Conservation (phyloP, 345 rosid species). For the Acer campestre region DNA sequence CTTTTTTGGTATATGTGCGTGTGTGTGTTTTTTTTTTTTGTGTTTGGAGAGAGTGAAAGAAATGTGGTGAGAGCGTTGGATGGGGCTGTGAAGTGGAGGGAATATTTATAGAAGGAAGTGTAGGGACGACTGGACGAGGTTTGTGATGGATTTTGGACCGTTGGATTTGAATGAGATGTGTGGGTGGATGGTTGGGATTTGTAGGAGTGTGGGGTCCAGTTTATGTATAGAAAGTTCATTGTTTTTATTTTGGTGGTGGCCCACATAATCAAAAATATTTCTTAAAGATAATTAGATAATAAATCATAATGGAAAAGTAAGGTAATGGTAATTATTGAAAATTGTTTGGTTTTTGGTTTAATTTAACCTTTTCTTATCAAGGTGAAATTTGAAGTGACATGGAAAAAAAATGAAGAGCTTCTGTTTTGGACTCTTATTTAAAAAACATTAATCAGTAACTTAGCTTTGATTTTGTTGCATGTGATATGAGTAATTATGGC, state of each 20-base stretch:
- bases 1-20: background rate
- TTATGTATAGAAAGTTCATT: background rate
- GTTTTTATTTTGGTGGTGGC: background rate
- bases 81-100: background rate
- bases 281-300: conserved; percentile 1
- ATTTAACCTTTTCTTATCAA: background rate
- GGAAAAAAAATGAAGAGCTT: background rate
- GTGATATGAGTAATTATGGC: no score
- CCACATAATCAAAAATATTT: background rate
- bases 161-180: background rate
- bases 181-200: conserved; percentile 21
- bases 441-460: no score
- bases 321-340: background rate
- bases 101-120: conserved; percentile 30
- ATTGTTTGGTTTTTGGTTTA: background rate
- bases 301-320: background rate
- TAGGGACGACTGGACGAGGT: conserved; percentile 3
- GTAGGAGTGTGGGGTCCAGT: background rate
- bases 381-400: background rate
- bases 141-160: conserved; percentile 12
- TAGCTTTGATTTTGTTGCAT: no score
- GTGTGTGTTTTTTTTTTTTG: background rate
- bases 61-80: background rate
- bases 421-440: no score
- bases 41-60: conserved; percentile 4